Conservation (phyloP, 306 rosid genomes). For the Castanospermum australe region DNA sequence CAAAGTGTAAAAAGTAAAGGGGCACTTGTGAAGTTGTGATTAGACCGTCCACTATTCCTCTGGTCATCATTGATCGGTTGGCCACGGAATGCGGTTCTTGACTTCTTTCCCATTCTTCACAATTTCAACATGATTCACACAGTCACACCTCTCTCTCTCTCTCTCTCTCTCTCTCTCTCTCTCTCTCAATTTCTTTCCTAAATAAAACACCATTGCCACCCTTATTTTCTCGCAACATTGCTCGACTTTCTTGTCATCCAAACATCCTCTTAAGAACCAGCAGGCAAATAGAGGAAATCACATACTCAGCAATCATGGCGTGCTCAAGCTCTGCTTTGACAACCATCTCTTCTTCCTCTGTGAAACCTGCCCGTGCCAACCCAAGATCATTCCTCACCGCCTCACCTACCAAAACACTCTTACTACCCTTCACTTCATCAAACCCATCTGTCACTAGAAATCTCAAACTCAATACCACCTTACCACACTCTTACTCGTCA, state of each 20-base stretch:
- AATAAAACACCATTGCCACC: not conserved
- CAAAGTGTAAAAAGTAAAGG: too few relatives aligned
- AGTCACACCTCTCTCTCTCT: not conserved
- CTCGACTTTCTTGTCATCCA: not conserved
- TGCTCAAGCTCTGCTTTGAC: slow-evolving; percentile 36
- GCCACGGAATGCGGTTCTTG: not conserved
- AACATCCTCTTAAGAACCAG: not conserved
- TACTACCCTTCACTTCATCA: slow-evolving; percentile 28
- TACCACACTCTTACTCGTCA: not conserved
- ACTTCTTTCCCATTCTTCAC: not conserved
- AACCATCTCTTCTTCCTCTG: slow-evolving; percentile 22
- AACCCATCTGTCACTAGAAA: slow-evolving; percentile 9
- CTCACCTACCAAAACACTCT: not conserved
- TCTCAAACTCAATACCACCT: slow-evolving; percentile 15
- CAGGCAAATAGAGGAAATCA: not conserved
- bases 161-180: not conserved
- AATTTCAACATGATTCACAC: not conserved
- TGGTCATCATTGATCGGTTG: slow-evolving; percentile 16
- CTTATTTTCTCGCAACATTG: not conserved
- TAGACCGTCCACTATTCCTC: not conserved
- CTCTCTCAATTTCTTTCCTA: not conserved
- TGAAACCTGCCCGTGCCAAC: slow-evolving; percentile 4
- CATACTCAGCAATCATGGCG: slow-evolving; percentile 33
- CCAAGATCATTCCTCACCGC: slow-evolving; percentile 25
- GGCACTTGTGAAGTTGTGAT: too few relatives aligned